Evolutionary conservation across 257 asterid genomes (phyloP), one percentile per base, ranked within the genome.

Genomic region (Phtheirospermum japonicum): DNA sequence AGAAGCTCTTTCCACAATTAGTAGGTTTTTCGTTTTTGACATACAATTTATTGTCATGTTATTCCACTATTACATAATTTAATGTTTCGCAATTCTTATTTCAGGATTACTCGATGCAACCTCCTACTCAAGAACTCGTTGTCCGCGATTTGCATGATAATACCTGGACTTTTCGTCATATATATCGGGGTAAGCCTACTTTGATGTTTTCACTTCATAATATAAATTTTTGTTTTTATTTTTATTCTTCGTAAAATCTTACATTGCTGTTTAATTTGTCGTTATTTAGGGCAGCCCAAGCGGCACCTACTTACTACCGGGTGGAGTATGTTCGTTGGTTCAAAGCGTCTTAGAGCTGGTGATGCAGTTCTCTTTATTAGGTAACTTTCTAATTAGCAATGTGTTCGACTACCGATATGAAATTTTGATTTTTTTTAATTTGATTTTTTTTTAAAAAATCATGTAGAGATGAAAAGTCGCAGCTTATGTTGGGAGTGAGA

Each of bases 311-410:
- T 88, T 19, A 88, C 96, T 12, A 88, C 96, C n/a, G 94, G 96
- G 11, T 88, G 96, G 96, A 88, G 96, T 68, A 85, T 85, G 95
- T 88, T 88, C 75, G 88, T 88, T 68, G 91, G 96, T 32, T 85
- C 92, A 8, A 88, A 88, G 75, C 76, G 96, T 61, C 96, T 88
- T 46, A 76, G 90, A 80, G 92, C 96, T 2, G 96, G 96, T 9
- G 96, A 88, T 61, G 66, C 95, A 4, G 89, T 88, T 78, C 86
- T 88, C 19, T 88, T 88, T 31, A 83, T 88, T 71, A 82, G 96
- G 96, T 88, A 75, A 72, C 49, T 50, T 43, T 48, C 26, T 43
- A 11, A 11, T 12, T 13, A 9, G 28, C 28, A 23, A 23, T 23
- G 28, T 3, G 28, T n/a, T n/a, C n/a, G n/a, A n/a, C n/a, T n/a